phyloP scores from a whole-genome alignment of 2,329 filamentous ascomycete species.

The Pseudogymnoascus sp. region DNA sequence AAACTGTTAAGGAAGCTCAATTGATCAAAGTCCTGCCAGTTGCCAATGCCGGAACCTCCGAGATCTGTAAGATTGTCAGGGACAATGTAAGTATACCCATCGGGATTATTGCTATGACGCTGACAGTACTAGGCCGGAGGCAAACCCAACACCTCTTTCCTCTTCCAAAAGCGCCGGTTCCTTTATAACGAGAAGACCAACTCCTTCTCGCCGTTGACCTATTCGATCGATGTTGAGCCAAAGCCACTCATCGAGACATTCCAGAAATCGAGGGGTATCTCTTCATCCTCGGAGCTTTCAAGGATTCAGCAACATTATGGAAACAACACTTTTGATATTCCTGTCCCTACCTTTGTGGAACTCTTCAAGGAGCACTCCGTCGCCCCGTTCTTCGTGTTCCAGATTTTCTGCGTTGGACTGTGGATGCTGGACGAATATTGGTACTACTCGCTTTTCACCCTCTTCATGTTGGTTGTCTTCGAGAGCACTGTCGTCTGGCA shows the following conservation, averaged over 20 bases:
- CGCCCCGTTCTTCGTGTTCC: slow-evolving; percentile 98
- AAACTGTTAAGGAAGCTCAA: slow-evolving; percentile 62
- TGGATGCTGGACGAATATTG: slow-evolving; percentile 99
- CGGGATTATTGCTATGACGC: neutral
- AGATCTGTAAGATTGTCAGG: slow-evolving; percentile 74
- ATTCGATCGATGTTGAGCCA: slow-evolving; percentile 76
- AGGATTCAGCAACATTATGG: slow-evolving; percentile 88
- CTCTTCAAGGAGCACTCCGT: slow-evolving; percentile 98
- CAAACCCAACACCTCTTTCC: slow-evolving; percentile 73
- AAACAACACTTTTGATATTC: slow-evolving; percentile 93
- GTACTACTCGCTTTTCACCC: slow-evolving; percentile 98
- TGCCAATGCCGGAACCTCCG: slow-evolving; percentile 78
- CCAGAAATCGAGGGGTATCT: slow-evolving; percentile 71
- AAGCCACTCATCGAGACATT: slow-evolving; percentile 72
- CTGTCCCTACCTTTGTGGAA: slow-evolving; percentile 89
- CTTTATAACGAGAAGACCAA: slow-evolving; percentile 66
- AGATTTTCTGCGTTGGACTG: slow-evolving; percentile 94
- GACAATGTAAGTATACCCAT: slow-evolving; percentile 49
- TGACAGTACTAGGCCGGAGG: slow-evolving; percentile 49
- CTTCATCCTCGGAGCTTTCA: slow-evolving; percentile 65
- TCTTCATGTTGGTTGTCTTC: slow-evolving; percentile 96
- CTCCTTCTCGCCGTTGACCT: slow-evolving; percentile 74
- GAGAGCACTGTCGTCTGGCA: slow-evolving; percentile 99
- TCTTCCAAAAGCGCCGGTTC: slow-evolving; percentile 97
- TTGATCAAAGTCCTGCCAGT: slow-evolving; percentile 90